A percentile compares a stretch with the other conserved stretches of the same genome.
These are phyloP conservation scores for Penicillium frequentans DNA, from an alignment of 2,329 filamentous ascomycete genomes.

Conservation along the genomic window DNA sequence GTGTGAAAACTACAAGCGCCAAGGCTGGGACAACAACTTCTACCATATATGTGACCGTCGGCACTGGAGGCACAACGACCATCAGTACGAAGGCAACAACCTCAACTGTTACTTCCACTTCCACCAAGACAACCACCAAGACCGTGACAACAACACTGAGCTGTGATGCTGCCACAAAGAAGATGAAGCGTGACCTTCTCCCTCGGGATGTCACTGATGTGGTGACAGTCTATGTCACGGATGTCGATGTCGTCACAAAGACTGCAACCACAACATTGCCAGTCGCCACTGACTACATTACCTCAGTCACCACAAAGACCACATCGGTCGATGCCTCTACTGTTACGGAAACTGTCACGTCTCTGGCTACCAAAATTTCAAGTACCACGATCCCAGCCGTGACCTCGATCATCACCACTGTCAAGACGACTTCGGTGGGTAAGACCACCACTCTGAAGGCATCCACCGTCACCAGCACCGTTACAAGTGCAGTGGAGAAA, in stretches of 20 bases:
- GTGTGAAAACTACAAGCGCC: slow-evolving; percentile 4
- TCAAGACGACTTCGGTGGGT: slow-evolving; percentile 23
- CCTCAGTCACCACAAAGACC: slow-evolving; percentile 2
- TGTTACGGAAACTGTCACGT: slow-evolving; percentile 1
- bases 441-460: slow-evolving; percentile 23
- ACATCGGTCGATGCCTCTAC: not conserved
- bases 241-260: not conserved
- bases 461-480: slow-evolving; percentile 14
- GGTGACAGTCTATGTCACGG: slow-evolving; percentile 1
- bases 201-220: not conserved
- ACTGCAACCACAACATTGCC: slow-evolving; percentile 1
- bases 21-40: slow-evolving; percentile 4
- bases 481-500: slow-evolving; percentile 10
- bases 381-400: slow-evolving; percentile 3
- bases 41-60: not conserved
- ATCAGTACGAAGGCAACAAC: slow-evolving; percentile 35
- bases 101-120: slow-evolving; percentile 9
- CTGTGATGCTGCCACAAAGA: slow-evolving; percentile 17
- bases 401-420: not conserved
- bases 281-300: not conserved
- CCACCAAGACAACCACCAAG: slow-evolving; percentile 9
- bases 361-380: not conserved
- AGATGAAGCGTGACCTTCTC: slow-evolving; percentile 1
- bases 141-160: slow-evolving; percentile 11
- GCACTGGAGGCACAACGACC: slow-evolving; percentile 2